A percentile compares a stretch with the other conserved stretches of the same genome.
These are phyloP conservation scores for Eucalyptus regnans DNA, from an alignment of 345 rosid genomes.

Conservation along the genomic window DNA sequence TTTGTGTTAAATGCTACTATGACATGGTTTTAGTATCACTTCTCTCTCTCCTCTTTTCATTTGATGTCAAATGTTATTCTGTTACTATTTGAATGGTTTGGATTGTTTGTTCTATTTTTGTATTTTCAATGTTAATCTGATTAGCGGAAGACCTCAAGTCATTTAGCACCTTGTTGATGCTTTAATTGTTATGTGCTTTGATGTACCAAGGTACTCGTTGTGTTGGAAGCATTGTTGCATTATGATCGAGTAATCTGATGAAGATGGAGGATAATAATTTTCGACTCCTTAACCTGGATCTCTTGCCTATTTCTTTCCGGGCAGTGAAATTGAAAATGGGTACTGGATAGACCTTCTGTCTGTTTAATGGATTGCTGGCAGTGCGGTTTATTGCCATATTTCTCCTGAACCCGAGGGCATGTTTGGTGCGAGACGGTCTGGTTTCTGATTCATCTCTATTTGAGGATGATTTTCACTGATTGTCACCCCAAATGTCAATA, in stretches of 20 bases:
- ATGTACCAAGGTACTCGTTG: neutral
- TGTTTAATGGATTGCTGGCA: neutral
- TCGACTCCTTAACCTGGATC: neutral
- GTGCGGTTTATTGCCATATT: neutral
- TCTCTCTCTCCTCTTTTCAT: neutral
- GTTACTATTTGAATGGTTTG: neutral
- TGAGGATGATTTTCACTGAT: neutral
- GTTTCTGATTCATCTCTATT: neutral
- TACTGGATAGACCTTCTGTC: neutral
- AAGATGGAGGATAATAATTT: neutral
- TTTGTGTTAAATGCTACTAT: neutral
- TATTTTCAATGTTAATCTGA: neutral
- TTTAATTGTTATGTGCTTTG: neutral
- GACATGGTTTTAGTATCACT: neutral
- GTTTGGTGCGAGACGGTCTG: neutral
- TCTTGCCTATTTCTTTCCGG: neutral
- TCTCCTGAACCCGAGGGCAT: neutral
- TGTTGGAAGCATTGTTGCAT: neutral
- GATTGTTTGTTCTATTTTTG: neutral
- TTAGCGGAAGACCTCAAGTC: neutral
- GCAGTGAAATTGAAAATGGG: neutral
- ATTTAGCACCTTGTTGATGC: neutral
- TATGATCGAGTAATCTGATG: neutral
- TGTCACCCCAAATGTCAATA: neutral
- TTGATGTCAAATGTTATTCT: neutral